Evolutionary conservation across 257 asterid species (phyloP).

Genomic region (Solanum sparsipilum): DNA sequence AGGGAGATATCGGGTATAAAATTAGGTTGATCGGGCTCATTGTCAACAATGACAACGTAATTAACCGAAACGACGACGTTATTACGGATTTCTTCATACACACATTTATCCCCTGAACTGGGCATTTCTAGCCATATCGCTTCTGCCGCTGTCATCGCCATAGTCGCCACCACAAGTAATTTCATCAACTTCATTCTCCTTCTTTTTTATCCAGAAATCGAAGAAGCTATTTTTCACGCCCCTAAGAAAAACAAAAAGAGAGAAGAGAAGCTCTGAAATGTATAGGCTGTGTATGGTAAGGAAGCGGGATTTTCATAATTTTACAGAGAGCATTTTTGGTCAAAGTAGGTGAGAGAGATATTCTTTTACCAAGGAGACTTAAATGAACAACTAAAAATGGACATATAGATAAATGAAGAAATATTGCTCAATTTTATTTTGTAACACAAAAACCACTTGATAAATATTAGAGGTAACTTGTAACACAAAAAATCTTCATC

Average conservation of each 20-base stretch:
- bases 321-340: neutral
- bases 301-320: neutral
- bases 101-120: constrained; percentile 47
- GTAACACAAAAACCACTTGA: too few species aligned
- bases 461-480: too few species aligned
- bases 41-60: constrained; percentile 47
- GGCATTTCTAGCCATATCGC: constrained; percentile 70
- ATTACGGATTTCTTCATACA: constrained; percentile 51
- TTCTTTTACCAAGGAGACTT: too few species aligned
- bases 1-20: constrained; percentile 39
- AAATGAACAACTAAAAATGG: too few species aligned
- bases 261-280: neutral
- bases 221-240: neutral
- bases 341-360: neutral
- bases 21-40: constrained; percentile 12
- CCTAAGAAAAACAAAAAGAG: neutral
- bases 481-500: too few species aligned
- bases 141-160: constrained; percentile 26
- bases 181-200: neutral
- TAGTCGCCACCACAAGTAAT: neutral
- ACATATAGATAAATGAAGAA: neutral
- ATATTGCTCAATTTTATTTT: too few species aligned
- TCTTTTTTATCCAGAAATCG: neutral
- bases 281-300: neutral
- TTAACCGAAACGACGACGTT: constrained; percentile 62